Conservation (phyloP, 78 protist species). For the Diacronema lutheri region DNA sequence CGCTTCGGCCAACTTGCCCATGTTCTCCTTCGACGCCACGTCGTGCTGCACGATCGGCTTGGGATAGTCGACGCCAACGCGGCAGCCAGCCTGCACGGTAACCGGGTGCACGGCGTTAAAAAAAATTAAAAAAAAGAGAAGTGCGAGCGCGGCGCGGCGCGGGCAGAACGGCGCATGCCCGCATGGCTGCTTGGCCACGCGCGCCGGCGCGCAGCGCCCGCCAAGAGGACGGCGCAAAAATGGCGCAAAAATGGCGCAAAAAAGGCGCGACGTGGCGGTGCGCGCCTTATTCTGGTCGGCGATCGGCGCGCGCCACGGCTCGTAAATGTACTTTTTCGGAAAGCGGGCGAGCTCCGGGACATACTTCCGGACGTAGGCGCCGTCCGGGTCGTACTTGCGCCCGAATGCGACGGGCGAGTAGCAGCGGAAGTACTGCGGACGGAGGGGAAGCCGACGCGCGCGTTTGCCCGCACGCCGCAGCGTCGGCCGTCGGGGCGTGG, state of each 20-base stretch:
- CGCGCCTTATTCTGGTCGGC: not conserved
- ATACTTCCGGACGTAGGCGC: slow-evolving; percentile 19
- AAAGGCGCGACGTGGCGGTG: not conserved
- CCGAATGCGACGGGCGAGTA: slow-evolving; percentile 53
- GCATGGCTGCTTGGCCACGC: no score
- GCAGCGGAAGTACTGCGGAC: slow-evolving; percentile 42
- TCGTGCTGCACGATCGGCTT: slow-evolving; percentile 18
- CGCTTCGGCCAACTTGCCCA: not conserved
- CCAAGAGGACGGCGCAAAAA: no score
- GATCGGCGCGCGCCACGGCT: slow-evolving; percentile 63
- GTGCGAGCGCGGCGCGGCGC: no score
- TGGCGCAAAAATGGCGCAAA: no score
- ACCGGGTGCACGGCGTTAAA: no score
- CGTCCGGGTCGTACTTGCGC: slow-evolving; percentile 33
- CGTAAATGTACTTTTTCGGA: slow-evolving; percentile 46
- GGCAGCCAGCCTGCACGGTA: not conserved
- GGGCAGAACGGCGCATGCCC: no score
- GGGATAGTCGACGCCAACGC: slow-evolving; percentile 21
- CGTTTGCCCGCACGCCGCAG: no score
- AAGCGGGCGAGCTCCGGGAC: not conserved
- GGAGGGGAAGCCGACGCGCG: no score
- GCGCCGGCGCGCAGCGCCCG: no score
- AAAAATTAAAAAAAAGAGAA: no score
- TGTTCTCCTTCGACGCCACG: not conserved
- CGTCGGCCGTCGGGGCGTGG: no score